Conservation (phyloP, 352 stramenopile species). For the Phytophthora melonis region DNA sequence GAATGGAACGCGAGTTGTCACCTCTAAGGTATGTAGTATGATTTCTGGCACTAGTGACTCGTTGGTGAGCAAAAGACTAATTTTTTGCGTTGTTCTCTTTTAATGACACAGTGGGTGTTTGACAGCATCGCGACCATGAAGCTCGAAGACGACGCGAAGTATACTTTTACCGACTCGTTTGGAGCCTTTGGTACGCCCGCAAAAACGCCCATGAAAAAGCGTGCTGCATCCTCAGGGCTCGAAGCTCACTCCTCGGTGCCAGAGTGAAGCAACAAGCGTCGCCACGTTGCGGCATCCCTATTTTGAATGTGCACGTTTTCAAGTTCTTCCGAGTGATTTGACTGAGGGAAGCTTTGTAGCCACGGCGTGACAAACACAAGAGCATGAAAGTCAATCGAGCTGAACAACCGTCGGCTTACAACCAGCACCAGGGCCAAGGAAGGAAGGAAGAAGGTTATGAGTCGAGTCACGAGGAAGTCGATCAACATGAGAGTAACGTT, state of each 20-base stretch:
- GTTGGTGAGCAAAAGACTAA: not conserved
- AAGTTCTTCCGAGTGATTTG: conserved; percentile 20
- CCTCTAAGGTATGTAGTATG: conserved; percentile 57
- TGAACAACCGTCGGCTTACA: not conserved
- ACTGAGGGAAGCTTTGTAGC: conserved; percentile 19
- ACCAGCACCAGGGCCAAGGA: too few species aligned
- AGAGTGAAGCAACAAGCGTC: conserved; percentile 26
- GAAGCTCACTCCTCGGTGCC: conserved; percentile 40
- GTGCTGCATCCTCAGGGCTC: conserved; percentile 29
- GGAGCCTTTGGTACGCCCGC: conserved; percentile 20
- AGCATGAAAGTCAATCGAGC: conserved; percentile 1
- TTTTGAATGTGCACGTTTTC: conserved; percentile 31
- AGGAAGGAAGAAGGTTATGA: not conserved
- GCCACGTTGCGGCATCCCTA: conserved; percentile 9
- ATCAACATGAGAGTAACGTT: conserved; percentile 1
- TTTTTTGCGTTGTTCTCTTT: not conserved
- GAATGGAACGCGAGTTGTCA: conserved; percentile 67
- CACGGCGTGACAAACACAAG: conserved; percentile 9
- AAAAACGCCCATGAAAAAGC: conserved; percentile 25
- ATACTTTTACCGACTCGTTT: conserved; percentile 24
- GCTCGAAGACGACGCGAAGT: conserved; percentile 56
- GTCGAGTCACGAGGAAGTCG: not conserved
- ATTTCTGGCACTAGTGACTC: not conserved
- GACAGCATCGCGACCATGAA: conserved; percentile 80
- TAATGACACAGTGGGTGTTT: conserved; percentile 66